Percentiles rank a stretch among this genome's conserved stretches.
Evolutionary conservation across 139 green algal species (phyloP).

Genomic region (Chlamydomonas sp.): DNA sequence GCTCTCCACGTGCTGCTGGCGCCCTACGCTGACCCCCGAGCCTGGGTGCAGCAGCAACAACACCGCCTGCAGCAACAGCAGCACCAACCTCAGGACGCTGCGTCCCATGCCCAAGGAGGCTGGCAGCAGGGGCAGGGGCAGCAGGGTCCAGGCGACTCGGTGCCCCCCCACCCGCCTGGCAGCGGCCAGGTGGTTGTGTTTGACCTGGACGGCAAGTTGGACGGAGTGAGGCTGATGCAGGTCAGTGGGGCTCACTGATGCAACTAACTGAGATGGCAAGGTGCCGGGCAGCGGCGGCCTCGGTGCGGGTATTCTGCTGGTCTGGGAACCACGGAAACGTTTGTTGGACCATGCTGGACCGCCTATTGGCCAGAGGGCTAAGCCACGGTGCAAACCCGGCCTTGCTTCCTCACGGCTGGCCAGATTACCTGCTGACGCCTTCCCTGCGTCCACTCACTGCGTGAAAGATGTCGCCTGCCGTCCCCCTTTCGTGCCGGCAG

Average conservation of each 20-base stretch:
- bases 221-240: not conserved
- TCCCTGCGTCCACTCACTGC: no score
- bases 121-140: not conserved
- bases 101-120: not conserved
- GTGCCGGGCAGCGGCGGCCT: no score
- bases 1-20: slow-evolving; percentile 6
- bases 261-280: no score
- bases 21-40: not conserved
- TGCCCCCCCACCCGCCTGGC: not conserved
- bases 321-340: no score
- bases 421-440: no score
- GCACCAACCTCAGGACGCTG: not conserved
- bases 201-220: slow-evolving; percentile 30
- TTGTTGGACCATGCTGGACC: no score
- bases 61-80: not conserved
- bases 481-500: no score
- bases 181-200: not conserved
- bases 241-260: not conserved
- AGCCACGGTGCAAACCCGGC: no score
- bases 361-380: no score
- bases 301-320: no score
- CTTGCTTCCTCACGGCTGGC: no score
- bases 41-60: not conserved
- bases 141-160: not conserved
- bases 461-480: no score